Conservation (phyloP, 306 rosid species). For the Sicyos edulis region DNA sequence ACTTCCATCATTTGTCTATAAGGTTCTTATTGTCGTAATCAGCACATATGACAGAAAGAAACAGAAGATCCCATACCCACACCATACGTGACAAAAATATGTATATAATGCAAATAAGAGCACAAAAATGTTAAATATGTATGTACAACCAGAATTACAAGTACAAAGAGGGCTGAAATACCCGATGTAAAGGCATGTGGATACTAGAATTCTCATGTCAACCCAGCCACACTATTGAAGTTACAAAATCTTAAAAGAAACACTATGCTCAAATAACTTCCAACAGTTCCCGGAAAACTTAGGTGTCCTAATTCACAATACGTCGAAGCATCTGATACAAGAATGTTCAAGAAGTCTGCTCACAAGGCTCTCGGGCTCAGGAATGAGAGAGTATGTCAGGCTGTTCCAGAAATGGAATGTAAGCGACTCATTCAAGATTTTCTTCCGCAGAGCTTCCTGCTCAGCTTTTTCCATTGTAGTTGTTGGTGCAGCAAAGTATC, state of each 20-base stretch:
- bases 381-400: conserved; percentile 63
- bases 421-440: conserved; percentile 46
- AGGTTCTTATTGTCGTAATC: too few species aligned
- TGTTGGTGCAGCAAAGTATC: conserved; percentile 63
- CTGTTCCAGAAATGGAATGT: conserved; percentile 93
- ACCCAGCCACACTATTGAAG: conserved; percentile 3
- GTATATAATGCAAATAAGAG: too few species aligned
- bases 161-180: background rate
- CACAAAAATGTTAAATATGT: background rate
- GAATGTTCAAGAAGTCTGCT: conserved; percentile 53
- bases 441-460: conserved; percentile 51
- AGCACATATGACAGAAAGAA: too few species aligned
- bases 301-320: conserved; percentile 55
- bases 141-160: conserved; percentile 6
- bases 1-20: too few species aligned
- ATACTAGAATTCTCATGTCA: background rate
- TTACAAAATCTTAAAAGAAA: background rate
- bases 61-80: too few species aligned
- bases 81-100: too few species aligned
- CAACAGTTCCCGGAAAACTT: background rate
- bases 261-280: background rate
- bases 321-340: conserved; percentile 69
- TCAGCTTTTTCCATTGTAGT: conserved; percentile 48
- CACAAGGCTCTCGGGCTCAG: conserved; percentile 78
- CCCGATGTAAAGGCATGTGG: background rate